These are phyloP conservation scores for Coniferiporia weirii DNA, from an alignment of 1,284 basidiomycete genomes.

Conservation along the genomic window DNA sequence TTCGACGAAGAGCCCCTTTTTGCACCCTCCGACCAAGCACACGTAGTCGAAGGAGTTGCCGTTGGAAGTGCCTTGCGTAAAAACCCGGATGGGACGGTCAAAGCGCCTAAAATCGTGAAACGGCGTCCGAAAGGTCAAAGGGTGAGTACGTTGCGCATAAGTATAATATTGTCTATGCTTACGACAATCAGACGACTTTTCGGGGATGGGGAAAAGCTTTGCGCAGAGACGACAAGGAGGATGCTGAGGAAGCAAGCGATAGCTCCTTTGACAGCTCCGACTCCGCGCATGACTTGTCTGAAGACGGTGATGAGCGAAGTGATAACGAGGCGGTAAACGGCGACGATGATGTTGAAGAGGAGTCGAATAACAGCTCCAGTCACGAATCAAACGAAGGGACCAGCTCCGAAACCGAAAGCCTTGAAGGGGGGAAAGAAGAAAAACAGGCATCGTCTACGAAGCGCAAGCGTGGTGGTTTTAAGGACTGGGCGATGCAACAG, in stretches of 20 bases:
- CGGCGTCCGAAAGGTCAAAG: slow-evolving; percentile 36
- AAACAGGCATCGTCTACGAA: slow-evolving; percentile 22
- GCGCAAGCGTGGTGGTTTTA: slow-evolving; percentile 59
- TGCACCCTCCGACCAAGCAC: not conserved
- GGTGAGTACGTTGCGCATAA: slow-evolving; percentile 39
- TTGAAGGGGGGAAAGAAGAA: not conserved
- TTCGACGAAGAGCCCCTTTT: slow-evolving; percentile 2
- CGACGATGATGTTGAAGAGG: slow-evolving; percentile 21
- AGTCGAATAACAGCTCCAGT: not conserved
- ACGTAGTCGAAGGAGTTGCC: not conserved
- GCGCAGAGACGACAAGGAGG: not conserved
- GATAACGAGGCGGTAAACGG: slow-evolving; percentile 19
- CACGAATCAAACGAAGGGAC: not conserved
- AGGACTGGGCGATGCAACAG: slow-evolving; percentile 81
- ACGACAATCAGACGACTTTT: slow-evolving; percentile 29
- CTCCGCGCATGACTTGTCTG: slow-evolving; percentile 52
- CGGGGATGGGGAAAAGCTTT: slow-evolving; percentile 39
- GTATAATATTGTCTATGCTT: slow-evolving; percentile 2
- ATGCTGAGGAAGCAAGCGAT: slow-evolving; percentile 29
- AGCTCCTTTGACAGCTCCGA: slow-evolving; percentile 74
- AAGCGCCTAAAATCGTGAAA: slow-evolving; percentile 42
- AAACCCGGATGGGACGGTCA: slow-evolving; percentile 51
- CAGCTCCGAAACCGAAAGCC: slow-evolving; percentile 16
- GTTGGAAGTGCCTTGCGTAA: slow-evolving; percentile 52
- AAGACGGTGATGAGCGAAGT: slow-evolving; percentile 26